A percentile compares a stretch with the other conserved stretches of the same genome.
phyloP scores from a whole-genome alignment of 2,329 filamentous ascomycete species.

The Diaporthe capsici region DNA sequence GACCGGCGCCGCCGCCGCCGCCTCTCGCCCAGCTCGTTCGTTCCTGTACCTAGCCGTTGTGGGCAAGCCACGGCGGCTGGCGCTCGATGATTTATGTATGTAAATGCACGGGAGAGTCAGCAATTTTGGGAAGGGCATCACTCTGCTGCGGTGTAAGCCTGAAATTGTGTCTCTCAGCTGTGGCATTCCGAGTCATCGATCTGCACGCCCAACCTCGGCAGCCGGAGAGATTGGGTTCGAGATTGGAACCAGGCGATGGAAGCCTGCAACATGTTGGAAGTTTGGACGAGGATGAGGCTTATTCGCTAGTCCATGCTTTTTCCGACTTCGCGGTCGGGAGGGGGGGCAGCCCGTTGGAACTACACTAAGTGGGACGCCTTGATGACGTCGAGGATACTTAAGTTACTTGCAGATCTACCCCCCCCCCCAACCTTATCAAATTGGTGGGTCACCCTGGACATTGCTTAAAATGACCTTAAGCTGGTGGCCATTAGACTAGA shows the following conservation, averaged over 20 bases:
- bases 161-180: neutral
- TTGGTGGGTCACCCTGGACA: neutral
- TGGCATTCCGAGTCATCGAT: constrained; percentile 8
- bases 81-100: neutral
- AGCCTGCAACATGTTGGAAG: neutral
- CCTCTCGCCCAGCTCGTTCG: neutral
- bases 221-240: neutral
- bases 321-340: neutral
- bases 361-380: neutral
- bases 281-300: constrained; percentile 16
- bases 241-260: neutral
- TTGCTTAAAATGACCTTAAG: neutral
- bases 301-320: constrained; percentile 5
- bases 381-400: constrained; percentile 1
- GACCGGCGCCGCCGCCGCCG: constrained; percentile 13
- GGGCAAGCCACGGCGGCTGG: constrained; percentile 21
- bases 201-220: constrained; percentile 7
- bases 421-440: neutral
- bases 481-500: neutral
- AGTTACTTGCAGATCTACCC: too few species aligned
- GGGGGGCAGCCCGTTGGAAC: neutral
- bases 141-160: neutral
- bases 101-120: constrained; percentile 1
- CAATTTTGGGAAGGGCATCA: neutral
- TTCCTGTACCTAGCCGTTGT: constrained; percentile 15